Conservation (phyloP, 2,329 filamentous ascomycete genomes). For the Alternaria postmessia region DNA sequence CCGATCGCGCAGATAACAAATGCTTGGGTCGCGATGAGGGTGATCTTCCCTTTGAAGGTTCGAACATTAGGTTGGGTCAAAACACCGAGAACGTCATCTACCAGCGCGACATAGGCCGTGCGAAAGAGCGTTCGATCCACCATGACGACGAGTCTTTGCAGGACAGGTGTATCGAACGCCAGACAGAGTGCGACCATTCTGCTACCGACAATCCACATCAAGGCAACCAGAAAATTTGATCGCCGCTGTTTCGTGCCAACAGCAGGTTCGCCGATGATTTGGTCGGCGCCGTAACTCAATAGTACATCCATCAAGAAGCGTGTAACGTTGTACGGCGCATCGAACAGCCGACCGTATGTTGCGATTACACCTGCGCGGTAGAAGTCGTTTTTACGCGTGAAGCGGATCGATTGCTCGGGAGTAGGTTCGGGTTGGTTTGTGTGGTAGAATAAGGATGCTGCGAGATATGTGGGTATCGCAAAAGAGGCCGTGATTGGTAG, state of each 20-base stretch:
- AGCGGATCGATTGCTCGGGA: conserved; percentile 21
- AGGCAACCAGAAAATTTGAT: conserved; percentile 22
- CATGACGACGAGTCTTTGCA: background rate
- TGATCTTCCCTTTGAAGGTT: too few species aligned
- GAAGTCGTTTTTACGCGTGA: conserved; percentile 22
- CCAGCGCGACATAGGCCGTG: conserved; percentile 27
- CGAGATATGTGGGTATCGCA: conserved; percentile 23
- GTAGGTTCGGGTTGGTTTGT: conserved; percentile 19
- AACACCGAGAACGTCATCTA: conserved; percentile 28
- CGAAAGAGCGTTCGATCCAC: conserved; percentile 20
- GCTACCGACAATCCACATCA: conserved; percentile 16
- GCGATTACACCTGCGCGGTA: conserved; percentile 26
- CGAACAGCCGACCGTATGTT: conserved; percentile 24
- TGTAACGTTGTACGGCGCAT: conserved; percentile 18
- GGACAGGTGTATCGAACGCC: conserved; percentile 10
- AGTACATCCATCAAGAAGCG: conserved; percentile 20
- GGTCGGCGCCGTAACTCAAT: conserved; percentile 10
- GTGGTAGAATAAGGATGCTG: conserved; percentile 21
- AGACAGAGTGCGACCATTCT: conserved; percentile 5
- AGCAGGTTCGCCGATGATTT: background rate
- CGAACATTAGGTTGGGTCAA: conserved; percentile 5
- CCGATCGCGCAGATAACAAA: too few species aligned
- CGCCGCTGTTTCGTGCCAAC: conserved; percentile 6
- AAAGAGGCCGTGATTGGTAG: conserved; percentile 10
- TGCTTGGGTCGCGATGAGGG: too few species aligned